A percentile compares a stretch with the other conserved stretches of the same genome.
Evolutionary conservation across 2,329 filamentous ascomycete species (phyloP).

Genomic region (Thermothelomyces thermophilus): DNA sequence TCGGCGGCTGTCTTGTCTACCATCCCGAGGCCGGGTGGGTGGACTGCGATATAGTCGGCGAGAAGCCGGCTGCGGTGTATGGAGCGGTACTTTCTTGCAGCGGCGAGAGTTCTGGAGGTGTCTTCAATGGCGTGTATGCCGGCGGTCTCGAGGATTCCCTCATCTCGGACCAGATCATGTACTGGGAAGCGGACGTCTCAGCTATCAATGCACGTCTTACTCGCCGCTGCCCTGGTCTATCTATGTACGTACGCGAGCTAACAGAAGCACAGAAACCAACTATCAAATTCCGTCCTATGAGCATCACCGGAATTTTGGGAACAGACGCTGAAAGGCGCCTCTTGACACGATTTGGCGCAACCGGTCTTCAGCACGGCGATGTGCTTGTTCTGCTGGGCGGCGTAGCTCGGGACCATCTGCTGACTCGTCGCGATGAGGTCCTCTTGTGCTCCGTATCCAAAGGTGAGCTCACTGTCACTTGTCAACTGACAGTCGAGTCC

Average conservation of each 20-base stretch:
- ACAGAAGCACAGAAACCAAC: conserved; percentile 23
- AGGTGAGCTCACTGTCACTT: conserved; percentile 27
- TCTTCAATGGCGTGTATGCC: conserved; percentile 54
- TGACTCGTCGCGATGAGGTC: conserved; percentile 47
- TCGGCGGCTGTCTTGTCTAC: conserved; percentile 50
- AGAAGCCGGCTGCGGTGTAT: conserved; percentile 36
- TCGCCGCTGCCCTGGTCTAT: neutral
- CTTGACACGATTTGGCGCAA: conserved; percentile 39
- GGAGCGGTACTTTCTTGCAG: conserved; percentile 35
- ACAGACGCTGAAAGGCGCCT: conserved; percentile 16
- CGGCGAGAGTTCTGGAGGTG: conserved; percentile 18
- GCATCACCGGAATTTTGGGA: neutral
- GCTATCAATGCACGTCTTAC: conserved; percentile 31
- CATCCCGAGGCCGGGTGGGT: conserved; percentile 42
- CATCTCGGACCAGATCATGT: conserved; percentile 56
- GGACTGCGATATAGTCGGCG: conserved; percentile 34
- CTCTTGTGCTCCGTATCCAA: conserved; percentile 32
- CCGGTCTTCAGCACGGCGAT: conserved; percentile 27
- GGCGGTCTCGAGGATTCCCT: conserved; percentile 67
- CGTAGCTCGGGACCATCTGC: conserved; percentile 35
- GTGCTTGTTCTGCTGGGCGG: conserved; percentile 38
- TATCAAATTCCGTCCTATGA: conserved; percentile 24
- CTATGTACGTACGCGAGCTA: conserved; percentile 9
- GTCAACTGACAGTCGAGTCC: conserved; percentile 10
- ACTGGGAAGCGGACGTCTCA: conserved; percentile 52